Conservation (phyloP, 106 monocot species). For the Acorus calamus region DNA sequence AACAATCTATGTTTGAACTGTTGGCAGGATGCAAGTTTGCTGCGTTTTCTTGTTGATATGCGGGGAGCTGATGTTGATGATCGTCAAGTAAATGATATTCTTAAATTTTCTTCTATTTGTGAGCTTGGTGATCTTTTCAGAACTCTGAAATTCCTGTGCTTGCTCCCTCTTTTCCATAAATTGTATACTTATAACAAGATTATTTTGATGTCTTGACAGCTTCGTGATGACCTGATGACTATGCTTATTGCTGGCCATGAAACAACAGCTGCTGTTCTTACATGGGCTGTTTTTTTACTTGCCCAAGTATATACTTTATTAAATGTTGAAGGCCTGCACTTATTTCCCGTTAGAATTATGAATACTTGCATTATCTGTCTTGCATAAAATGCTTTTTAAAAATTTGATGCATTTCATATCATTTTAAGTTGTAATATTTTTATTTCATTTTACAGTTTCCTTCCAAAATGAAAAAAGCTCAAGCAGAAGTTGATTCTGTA, state of each 20-base stretch:
- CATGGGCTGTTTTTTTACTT: slow-evolving; percentile 88
- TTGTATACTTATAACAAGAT: neutral
- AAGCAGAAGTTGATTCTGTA: slow-evolving; percentile 70
- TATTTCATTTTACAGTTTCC: slow-evolving; percentile 49
- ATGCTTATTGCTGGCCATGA: slow-evolving; percentile 99
- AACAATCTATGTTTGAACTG: neutral
- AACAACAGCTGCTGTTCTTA: slow-evolving; percentile 98
- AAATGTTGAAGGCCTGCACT: neutral
- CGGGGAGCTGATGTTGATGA: slow-evolving; percentile 94
- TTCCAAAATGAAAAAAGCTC: slow-evolving; percentile 89
- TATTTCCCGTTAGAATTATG: too few species aligned
- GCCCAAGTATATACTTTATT: slow-evolving; percentile 46
- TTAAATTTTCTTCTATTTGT: too few species aligned
- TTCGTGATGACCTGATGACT: slow-evolving; percentile 98
- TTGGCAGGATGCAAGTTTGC: slow-evolving; percentile 86
- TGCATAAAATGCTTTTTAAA: neutral
- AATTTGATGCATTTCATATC: neutral
- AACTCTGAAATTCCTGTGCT: too few species aligned
- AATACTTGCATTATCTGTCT: neutral
- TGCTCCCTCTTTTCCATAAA: neutral
- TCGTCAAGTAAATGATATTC: slow-evolving; percentile 44
- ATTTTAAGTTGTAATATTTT: neutral
- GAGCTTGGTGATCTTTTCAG: too few species aligned
- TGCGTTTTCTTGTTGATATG: slow-evolving; percentile 98
- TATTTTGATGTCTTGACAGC: slow-evolving; percentile 24